Base-by-base conservation (phyloP, 176 grass and related monocot species). In the Bromus sterilis region DNA sequence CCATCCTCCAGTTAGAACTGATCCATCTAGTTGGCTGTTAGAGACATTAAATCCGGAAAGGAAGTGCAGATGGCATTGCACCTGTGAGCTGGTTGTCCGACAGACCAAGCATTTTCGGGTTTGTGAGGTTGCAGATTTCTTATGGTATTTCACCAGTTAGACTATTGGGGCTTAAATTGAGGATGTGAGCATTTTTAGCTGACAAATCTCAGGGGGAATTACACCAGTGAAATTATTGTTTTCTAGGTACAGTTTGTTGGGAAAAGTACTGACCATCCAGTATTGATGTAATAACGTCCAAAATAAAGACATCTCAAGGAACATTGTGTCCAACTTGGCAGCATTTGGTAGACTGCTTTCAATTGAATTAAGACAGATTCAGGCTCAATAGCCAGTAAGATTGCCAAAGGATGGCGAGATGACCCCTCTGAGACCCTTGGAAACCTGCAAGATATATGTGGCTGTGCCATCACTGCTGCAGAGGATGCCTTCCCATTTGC, bases 91-190 rank as follows among this genome's bases (percentile, higher is more conserved):
- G 56, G 62, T 91, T 94, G 51, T 68, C 81, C 75, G 92, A 89
- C 32, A 94, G 33, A 16, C 91, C 82, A 56, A 94, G 80, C 28
- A 23, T 10, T 28, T 91, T 59, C 68, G 91, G 71, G 70, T 43
- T 91, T 18, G 79, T 91, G 56, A 94, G 92, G 79, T 84, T 89
- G 36, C 89, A n/a, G n/a, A n/a, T n/a, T n/a, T n/a, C n/a, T n/a
- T n/a, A n/a, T n/a, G n/a, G n/a, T n/a, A n/a, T n/a, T 36, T 82
- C 57, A n/a, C n/a, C n/a, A n/a, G 86, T 86, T 20, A 94, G 86
- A 4, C 10, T 84, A 86, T 94, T 94, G 24, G 51, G 43, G 63
- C 86, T 89, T 64, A 94, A 42, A 76, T 89, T 63, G 31, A 94
- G 81, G 55, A 56, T 18, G 16, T 83, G 21, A 94, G 91, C 71